Evolutionary conservation across 1,139 yeast genomes (phyloP).

Genomic region (Yamadazyma conglobata): DNA sequence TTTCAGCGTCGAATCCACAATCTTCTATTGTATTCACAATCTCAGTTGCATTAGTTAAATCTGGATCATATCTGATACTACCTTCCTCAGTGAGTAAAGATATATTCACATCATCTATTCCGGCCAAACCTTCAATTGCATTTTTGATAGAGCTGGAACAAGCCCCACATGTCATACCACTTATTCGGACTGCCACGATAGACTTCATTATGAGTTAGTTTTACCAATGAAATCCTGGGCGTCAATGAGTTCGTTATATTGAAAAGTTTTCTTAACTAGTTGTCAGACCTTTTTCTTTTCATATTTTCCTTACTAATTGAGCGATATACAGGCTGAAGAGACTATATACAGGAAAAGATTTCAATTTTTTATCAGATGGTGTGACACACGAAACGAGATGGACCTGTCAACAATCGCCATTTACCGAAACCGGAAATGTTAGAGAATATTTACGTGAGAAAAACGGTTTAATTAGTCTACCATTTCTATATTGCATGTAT

Average conservation of each 20-base stretch:
- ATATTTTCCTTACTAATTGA: too few relatives aligned
- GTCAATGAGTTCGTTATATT: too few relatives aligned
- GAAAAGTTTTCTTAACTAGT: too few relatives aligned
- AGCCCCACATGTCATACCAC: slow-evolving; percentile 42
- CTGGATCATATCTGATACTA: slow-evolving; percentile 19
- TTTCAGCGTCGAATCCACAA: slow-evolving; percentile 37
- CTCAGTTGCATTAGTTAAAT: slow-evolving; percentile 3
- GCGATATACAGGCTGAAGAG: too few relatives aligned
- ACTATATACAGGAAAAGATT: slow-evolving; percentile 1
- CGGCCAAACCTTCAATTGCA: slow-evolving; percentile 19
- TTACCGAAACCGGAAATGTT: slow-evolving; percentile 1
- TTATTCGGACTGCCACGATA: slow-evolving; percentile 13
- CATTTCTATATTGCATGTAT: too few relatives aligned
- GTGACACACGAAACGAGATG: not conserved
- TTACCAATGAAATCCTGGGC: too few relatives aligned
- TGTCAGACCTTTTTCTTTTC: too few relatives aligned
- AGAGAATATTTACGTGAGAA: not conserved
- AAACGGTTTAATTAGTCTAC: not conserved
- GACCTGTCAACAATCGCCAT: slow-evolving; percentile 2
- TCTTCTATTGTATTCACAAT: slow-evolving; percentile 25
- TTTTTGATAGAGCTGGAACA: slow-evolving; percentile 32
- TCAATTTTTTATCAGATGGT: slow-evolving; percentile 4
- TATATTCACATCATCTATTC: slow-evolving; percentile 26
- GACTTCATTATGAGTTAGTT: too few relatives aligned
- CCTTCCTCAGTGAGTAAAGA: slow-evolving; percentile 40